These are phyloP conservation scores for Ustilago cynodontis DNA, from an alignment of 1,284 basidiomycete genomes.

Conservation along the genomic window DNA sequence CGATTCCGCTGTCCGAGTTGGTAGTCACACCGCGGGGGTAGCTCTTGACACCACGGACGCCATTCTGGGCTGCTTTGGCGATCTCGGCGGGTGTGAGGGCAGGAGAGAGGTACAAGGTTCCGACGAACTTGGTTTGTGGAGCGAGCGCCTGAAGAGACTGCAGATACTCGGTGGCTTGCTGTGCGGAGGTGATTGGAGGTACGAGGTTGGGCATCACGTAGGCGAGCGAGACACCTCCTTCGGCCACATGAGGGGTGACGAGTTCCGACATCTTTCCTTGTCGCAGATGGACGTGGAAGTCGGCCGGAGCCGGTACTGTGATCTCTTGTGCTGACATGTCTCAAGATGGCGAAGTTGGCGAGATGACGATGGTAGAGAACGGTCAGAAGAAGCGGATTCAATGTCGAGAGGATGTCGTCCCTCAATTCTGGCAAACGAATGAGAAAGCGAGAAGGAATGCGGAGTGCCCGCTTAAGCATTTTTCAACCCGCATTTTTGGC, in stretches of 20 bases:
- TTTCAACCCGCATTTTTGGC: background rate
- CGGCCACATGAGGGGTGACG: conserved; percentile 88
- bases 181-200: conserved; percentile 89
- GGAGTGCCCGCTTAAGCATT: conserved; percentile 8
- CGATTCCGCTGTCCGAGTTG: conserved; percentile 95
- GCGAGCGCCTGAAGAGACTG: conserved; percentile 81
- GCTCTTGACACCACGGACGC: conserved; percentile 83
- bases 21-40: conserved; percentile 98
- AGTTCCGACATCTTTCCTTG: conserved; percentile 82
- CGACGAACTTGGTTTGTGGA: conserved; percentile 85
- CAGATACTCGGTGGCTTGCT: conserved; percentile 85
- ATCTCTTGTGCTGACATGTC: conserved; percentile 42
- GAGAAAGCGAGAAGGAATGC: conserved; percentile 19
- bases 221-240: conserved; percentile 89
- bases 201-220: conserved; percentile 99
- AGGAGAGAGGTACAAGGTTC: conserved; percentile 94
- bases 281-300: conserved; percentile 95
- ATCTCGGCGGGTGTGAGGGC: conserved; percentile 92
- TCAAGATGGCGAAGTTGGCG: background rate
- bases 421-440: conserved; percentile 2
- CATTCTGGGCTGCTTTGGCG: conserved; percentile 76
- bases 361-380: background rate
- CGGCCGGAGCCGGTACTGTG: conserved; percentile 63
- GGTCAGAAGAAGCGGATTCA: background rate
- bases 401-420: conserved; percentile 22